Percentiles rank a stretch among this genome's conserved stretches.
These are phyloP conservation scores for Coemansia sp. DNA, from an alignment of 192 early-diverging fungal genomes.

Conservation along the genomic window DNA sequence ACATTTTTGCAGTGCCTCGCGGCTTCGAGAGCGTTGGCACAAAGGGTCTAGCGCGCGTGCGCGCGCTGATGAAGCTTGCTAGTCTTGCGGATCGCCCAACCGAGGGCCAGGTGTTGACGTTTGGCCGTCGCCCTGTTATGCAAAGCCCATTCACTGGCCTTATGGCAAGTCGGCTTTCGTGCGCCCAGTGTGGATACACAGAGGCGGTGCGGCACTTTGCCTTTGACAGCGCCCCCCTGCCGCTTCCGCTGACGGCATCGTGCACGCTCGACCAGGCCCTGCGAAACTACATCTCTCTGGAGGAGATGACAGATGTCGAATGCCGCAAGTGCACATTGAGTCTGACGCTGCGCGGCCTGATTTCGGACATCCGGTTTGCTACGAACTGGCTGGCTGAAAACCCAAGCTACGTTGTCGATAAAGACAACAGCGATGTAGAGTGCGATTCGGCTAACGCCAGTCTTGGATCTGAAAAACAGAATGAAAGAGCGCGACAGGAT, in stretches of 20 bases:
- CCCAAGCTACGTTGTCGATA: slow-evolving; percentile 26
- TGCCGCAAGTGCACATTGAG: slow-evolving; percentile 55
- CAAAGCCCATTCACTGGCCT: slow-evolving; percentile 77
- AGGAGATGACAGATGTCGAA: slow-evolving; percentile 42
- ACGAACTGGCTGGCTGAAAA: slow-evolving; percentile 37
- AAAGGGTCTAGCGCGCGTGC: slow-evolving; percentile 47
- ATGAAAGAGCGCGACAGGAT: slow-evolving; percentile 12
- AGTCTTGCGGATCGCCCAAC: slow-evolving; percentile 30
- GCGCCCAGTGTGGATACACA: slow-evolving; percentile 78
- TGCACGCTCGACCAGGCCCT: slow-evolving; percentile 49
- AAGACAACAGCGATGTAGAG: background rate
- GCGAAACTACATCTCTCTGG: slow-evolving; percentile 44
- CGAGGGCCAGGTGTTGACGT: slow-evolving; percentile 46
- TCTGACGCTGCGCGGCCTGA: slow-evolving; percentile 47
- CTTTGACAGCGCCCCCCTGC: slow-evolving; percentile 80
- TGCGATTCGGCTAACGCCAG: background rate
- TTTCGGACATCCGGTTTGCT: slow-evolving; percentile 34
- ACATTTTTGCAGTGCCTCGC: slow-evolving; percentile 40
- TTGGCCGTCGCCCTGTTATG: slow-evolving; percentile 50
- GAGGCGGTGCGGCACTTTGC: slow-evolving; percentile 76
- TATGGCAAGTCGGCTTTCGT: slow-evolving; percentile 74
- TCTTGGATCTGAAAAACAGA: background rate
- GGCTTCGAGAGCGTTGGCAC: slow-evolving; percentile 49
- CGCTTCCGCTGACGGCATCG: slow-evolving; percentile 58
- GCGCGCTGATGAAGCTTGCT: slow-evolving; percentile 49